phyloP scores from a whole-genome alignment of 176 grass and related monocot species.

The Raddia guianensis region DNA sequence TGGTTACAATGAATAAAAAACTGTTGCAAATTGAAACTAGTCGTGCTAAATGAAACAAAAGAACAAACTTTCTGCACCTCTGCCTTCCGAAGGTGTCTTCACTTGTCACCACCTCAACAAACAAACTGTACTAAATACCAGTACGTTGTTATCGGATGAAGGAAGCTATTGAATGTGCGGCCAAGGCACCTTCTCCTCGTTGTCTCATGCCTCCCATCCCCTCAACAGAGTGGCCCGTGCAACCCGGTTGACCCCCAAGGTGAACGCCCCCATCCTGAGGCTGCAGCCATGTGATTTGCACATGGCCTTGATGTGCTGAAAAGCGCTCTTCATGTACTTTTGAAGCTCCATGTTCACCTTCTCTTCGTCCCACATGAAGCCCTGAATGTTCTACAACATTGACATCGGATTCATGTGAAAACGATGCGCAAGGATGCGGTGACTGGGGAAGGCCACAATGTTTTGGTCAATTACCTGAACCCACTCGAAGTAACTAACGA shows the following conservation, averaged over 20 bases:
- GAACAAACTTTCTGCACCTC: background rate
- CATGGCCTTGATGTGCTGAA: conserved; percentile 82
- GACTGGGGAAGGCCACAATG: background rate
- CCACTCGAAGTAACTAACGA: conserved; percentile 98
- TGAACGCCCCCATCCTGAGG: conserved; percentile 97
- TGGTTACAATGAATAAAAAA: background rate
- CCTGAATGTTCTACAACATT: conserved; percentile 84
- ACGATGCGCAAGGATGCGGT: background rate
- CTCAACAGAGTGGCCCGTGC: conserved; percentile 87
- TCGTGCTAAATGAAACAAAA: background rate
- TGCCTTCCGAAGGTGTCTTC: background rate
- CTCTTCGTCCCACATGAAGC: conserved; percentile 99
- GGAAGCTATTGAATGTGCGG: background rate
- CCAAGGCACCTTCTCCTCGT: background rate
- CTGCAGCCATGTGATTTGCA: conserved; percentile 73
- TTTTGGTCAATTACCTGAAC: conserved; percentile 79
- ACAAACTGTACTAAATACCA: background rate
- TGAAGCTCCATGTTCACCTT: conserved; percentile 91
- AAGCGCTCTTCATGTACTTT: conserved; percentile 88
- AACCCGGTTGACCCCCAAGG: conserved; percentile 87
- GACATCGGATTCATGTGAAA: conserved; percentile 20
- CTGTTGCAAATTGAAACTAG: background rate
- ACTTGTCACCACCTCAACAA: background rate
- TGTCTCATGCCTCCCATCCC: conserved; percentile 82
- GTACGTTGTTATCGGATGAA: background rate